phyloP scores from a whole-genome alignment of 139 green algal genomes.

The Coccomyxa sp. region DNA sequence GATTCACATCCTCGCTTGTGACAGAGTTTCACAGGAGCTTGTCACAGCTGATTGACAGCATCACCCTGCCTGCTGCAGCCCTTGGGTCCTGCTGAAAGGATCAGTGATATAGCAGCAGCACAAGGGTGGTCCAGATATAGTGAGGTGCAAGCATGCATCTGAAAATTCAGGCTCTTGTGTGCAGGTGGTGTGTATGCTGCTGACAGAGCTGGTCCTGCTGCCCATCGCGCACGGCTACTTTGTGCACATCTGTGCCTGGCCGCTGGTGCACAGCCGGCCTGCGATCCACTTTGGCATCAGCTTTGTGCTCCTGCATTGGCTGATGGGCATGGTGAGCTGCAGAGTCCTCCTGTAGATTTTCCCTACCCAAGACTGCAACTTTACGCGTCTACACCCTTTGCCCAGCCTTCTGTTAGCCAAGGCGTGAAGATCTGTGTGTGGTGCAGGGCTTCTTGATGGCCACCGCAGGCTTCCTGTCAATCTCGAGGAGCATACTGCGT shows the following conservation, averaged over 20 bases:
- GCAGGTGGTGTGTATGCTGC: neutral
- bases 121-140: too few relatives aligned
- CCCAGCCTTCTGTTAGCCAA: too few relatives aligned
- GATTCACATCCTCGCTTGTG: too few relatives aligned
- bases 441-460: neutral
- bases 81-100: too few relatives aligned
- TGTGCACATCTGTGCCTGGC: neutral
- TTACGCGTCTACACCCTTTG: too few relatives aligned
- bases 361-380: too few relatives aligned
- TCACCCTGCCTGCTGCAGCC: too few relatives aligned
- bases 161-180: neutral
- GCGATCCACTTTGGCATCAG: neutral
- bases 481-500: conserved; percentile 1
- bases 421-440: neutral
- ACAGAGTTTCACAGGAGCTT: too few relatives aligned
- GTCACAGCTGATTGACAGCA: too few relatives aligned
- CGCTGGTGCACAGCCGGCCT: neutral
- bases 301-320: neutral
- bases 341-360: too few relatives aligned
- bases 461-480: conserved; percentile 5
- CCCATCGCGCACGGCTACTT: neutral
- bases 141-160: too few relatives aligned
- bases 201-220: neutral
- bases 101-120: too few relatives aligned
- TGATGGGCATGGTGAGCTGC: neutral